Conservation (phyloP, 441 rosid genomes). For the Breynia disticha region DNA sequence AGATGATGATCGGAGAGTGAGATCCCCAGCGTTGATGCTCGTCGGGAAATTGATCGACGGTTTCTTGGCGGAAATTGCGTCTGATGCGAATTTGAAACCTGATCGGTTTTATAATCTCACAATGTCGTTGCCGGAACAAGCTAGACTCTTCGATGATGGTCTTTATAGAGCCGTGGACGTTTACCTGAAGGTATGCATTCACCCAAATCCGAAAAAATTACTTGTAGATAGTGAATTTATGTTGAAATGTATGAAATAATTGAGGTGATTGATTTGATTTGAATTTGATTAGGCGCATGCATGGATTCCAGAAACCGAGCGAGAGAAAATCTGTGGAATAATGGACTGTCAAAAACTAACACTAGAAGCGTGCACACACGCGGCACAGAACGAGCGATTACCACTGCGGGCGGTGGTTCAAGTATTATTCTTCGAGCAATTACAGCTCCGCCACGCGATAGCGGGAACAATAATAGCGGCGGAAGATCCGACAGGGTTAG, state of each 20-base stretch:
- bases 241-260: too few relatives aligned
- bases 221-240: too few relatives aligned
- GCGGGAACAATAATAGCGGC: constrained; percentile 78
- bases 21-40: constrained; percentile 56
- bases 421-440: constrained; percentile 93
- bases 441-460: constrained; percentile 86
- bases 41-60: constrained; percentile 91
- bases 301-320: constrained; percentile 71
- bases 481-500: constrained; percentile 26
- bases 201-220: too few relatives aligned
- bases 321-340: constrained; percentile 73
- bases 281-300: constrained; percentile 99
- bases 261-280: too few relatives aligned
- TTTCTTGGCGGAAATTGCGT: constrained; percentile 89
- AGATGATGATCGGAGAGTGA: constrained; percentile 14
- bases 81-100: constrained; percentile 85
- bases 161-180: constrained; percentile 89
- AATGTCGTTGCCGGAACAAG: constrained; percentile 67
- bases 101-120: constrained; percentile 80
- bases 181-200: constrained; percentile 79
- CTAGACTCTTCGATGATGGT: constrained; percentile 84
- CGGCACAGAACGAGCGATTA: constrained; percentile 87
- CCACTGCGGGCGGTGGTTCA: constrained; percentile 79
- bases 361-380: constrained; percentile 93
- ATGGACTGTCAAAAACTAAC: constrained; percentile 96